Base-by-base conservation (phyloP, 306 rosid genomes). In the Glycyrrhiza uralensis region DNA sequence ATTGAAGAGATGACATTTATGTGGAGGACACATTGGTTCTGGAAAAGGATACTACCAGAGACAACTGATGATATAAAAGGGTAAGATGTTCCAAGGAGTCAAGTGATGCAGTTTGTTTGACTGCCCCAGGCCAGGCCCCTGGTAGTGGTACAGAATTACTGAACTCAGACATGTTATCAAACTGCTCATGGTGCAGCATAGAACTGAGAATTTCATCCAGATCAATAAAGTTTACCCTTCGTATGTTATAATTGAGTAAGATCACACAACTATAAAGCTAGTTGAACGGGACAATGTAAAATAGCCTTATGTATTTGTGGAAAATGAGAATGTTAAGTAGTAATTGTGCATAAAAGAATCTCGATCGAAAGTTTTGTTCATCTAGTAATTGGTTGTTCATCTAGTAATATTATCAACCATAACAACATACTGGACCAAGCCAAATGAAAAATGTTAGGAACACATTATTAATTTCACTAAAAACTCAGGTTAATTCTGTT, bases 21-120 rank as follows among this genome's bases (percentile, higher is more conserved):
- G 46, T 82, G 86, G 86, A 78, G 70, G 56, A 74, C 7, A 55
- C 86, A 82, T 60, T 82, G 86, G 86, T 82, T 82, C 63, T 82
- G 86, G 86, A 82, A 79, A 70, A 78, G 58, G 63, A 33, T 88
- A 22, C 57, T 92, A 74, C 76, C 85, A 17, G 28, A 33, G 19
- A 52, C 41, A 36, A 69, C n/a, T 35, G 44, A 59, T 14, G 55
- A n/a, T 23, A 7, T 17, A 4, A 1, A 46, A 36, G 20, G 54
- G 17, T 20, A 8, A 22, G 22, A 10, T 8, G 23, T 14, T 70
- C 76, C 18, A 12, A 2, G 39, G 42, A 70, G 26, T 32, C 20
- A 1, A 66, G 60, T 15, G 62, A 59, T 42, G 52, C 45, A 61
- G 71, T 39, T 69, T 14, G 71, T 39, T 69, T 14, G 61, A 77